Conservation (phyloP, 1,284 basidiomycete genomes). For the Coniophora puteana region DNA sequence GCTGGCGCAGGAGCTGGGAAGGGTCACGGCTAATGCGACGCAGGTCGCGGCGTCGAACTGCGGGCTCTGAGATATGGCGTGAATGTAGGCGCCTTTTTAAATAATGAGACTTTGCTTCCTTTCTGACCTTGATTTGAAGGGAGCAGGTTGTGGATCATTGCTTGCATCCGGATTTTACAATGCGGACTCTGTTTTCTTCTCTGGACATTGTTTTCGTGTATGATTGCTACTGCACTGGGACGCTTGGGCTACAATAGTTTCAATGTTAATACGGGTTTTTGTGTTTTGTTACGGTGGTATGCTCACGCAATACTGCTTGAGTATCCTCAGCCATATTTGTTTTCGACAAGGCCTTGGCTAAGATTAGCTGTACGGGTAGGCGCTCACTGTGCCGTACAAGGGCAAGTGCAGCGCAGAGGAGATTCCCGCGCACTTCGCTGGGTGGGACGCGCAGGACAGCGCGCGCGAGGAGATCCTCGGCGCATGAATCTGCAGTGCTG, state of each 20-base stretch:
- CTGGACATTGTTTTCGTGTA: background rate
- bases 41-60: conserved; percentile 23
- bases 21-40: conserved; percentile 15
- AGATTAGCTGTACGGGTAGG: conserved; percentile 42
- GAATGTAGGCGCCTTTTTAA: too few species aligned
- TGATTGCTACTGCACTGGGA: too few species aligned
- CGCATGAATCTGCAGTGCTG: conserved; percentile 46
- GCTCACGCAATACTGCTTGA: too few species aligned
- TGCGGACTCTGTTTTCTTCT: too few species aligned
- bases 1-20: conserved; percentile 23
- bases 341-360: too few species aligned
- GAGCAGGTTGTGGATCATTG: background rate
- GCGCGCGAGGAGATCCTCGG: conserved; percentile 35
- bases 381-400: conserved; percentile 39
- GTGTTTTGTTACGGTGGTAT: too few species aligned
- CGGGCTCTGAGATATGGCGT: conserved; percentile 13
- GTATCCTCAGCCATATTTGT: too few species aligned
- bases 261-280: too few species aligned
- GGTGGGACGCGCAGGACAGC: conserved; percentile 40
- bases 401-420: conserved; percentile 60
- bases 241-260: too few species aligned
- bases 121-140: conserved; percentile 5
- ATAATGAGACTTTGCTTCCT: too few species aligned
- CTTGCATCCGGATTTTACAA: background rate
- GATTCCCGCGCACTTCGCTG: conserved; percentile 40